phyloP scores from a whole-genome alignment of 2,329 filamentous ascomycete species.

The Claviceps pazoutovae region DNA sequence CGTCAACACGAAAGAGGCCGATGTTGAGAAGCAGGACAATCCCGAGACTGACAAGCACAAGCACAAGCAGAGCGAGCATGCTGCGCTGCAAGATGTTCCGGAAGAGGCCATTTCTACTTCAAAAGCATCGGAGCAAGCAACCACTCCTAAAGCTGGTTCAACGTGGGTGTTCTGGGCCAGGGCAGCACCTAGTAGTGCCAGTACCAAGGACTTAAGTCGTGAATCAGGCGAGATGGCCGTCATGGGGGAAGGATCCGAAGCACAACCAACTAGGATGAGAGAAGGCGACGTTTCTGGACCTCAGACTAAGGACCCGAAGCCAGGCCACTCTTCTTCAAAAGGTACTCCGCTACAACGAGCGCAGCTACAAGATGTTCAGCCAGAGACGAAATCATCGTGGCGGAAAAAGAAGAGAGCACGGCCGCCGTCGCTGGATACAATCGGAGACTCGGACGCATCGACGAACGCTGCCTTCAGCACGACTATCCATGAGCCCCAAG shows the following conservation, averaged over 20 bases:
- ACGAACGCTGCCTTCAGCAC: slow-evolving; percentile 8
- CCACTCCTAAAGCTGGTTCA: slow-evolving; percentile 39
- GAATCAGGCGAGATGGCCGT: slow-evolving; percentile 42
- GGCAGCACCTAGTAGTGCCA: slow-evolving; percentile 29
- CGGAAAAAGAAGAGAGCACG: slow-evolving; percentile 31
- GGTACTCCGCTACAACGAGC: slow-evolving; percentile 14
- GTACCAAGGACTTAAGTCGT: slow-evolving; percentile 15
- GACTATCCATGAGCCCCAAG: slow-evolving; percentile 1
- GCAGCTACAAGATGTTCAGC: slow-evolving; percentile 1
- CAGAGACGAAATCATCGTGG: slow-evolving; percentile 18
- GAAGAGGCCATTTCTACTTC: slow-evolving; percentile 14
- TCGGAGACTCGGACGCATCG: slow-evolving; percentile 22
- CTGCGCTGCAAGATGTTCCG: slow-evolving; percentile 30
- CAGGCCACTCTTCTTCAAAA: slow-evolving; percentile 12
- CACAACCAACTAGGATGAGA: slow-evolving; percentile 34
- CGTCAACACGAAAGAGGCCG: slow-evolving; percentile 2
- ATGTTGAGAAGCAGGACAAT: slow-evolving; percentile 1
- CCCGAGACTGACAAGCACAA: slow-evolving; percentile 3
- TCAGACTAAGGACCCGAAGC: slow-evolving; percentile 18
- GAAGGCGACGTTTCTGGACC: slow-evolving; percentile 27
- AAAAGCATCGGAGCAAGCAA: slow-evolving; percentile 15
- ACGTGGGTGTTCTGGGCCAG: slow-evolving; percentile 76
- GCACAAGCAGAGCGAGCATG: slow-evolving; percentile 21
- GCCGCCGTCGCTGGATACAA: slow-evolving; percentile 31
- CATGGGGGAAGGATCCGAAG: slow-evolving; percentile 41